A percentile compares a stretch with the other conserved stretches of the same genome.
Conservation (phyloP, 75 land plant genomes). For the Pinus tabuliformis region DNA sequence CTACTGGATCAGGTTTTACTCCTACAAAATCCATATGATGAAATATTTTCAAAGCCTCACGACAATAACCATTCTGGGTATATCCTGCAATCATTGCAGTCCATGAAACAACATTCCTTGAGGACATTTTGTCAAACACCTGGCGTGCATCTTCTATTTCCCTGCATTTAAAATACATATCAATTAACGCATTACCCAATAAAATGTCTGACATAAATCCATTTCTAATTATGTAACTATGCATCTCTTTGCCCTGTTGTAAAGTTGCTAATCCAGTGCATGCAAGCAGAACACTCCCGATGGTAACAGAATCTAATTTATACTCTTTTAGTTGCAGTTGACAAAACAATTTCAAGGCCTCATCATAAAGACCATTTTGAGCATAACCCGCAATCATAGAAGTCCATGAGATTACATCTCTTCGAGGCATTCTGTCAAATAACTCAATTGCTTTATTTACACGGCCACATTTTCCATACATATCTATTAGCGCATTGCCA, state of each 20-base stretch:
- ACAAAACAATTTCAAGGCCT: background rate
- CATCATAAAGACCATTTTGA: background rate
- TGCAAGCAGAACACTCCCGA: conserved; percentile 3
- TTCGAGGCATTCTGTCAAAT: background rate
- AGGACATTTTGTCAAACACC: conserved; percentile 37
- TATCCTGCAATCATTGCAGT: conserved; percentile 43
- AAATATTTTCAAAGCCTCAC: conserved; percentile 20
- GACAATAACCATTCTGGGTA: conserved; percentile 14
- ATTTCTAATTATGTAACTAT: conserved; percentile 28
- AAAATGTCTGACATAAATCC: conserved; percentile 13
- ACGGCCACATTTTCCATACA: background rate
- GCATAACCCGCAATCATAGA: conserved; percentile 3
- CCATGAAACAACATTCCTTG: conserved; percentile 36
- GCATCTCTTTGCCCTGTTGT: conserved; percentile 23
- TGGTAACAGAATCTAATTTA: background rate
- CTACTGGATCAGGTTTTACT: too few species aligned
- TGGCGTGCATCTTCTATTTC: conserved; percentile 16
- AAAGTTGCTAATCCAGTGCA: conserved; percentile 15
- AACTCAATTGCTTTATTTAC: too few species aligned
- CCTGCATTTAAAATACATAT: conserved; percentile 28
- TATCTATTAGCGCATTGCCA: background rate
- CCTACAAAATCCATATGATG: too few species aligned
- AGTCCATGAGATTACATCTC: conserved; percentile 4
- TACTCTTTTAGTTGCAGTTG: background rate
- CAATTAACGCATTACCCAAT: conserved; percentile 44